Percentiles rank a stretch among this genome's conserved stretches.
These are phyloP conservation scores for Penstemon davidsonii DNA, from an alignment of 257 asterid genomes.

Conservation along the genomic window DNA sequence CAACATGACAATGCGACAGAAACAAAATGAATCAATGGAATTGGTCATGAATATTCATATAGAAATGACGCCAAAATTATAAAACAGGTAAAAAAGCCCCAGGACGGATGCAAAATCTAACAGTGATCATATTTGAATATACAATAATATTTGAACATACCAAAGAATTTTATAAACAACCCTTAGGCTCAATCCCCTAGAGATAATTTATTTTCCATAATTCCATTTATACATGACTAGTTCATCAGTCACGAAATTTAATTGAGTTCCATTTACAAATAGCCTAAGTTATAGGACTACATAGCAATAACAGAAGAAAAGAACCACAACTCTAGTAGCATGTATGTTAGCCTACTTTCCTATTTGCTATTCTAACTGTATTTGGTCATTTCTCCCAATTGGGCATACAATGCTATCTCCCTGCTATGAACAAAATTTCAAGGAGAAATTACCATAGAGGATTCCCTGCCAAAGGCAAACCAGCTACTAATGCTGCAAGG, in stretches of 20 bases:
- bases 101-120: neutral
- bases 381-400: neutral
- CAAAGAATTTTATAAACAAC: neutral
- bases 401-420: constrained; percentile 12
- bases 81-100: neutral
- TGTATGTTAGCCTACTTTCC: too few relatives aligned
- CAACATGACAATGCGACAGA: neutral
- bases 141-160: neutral
- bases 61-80: constrained; percentile 8
- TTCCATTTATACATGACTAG: neutral
- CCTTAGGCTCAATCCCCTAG: neutral
- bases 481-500: constrained; percentile 91
- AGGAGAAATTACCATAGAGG: constrained; percentile 71
- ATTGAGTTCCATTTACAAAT: constrained; percentile 9
- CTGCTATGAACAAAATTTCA: constrained; percentile 5
- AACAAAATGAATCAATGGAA: constrained; percentile 2
- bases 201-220: neutral
- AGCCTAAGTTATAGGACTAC: constrained; percentile 3
- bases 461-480: constrained; percentile 88
- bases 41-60: neutral
- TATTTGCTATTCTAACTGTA: too few relatives aligned
- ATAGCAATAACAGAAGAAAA: too few relatives aligned
- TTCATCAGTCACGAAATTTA: neutral
- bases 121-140: neutral
- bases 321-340: too few relatives aligned